A percentile compares a stretch with the other conserved stretches of the same genome.
Evolutionary conservation across 2,329 filamentous ascomycete genomes (phyloP).

Genomic region (Xylariaceae sp.): DNA sequence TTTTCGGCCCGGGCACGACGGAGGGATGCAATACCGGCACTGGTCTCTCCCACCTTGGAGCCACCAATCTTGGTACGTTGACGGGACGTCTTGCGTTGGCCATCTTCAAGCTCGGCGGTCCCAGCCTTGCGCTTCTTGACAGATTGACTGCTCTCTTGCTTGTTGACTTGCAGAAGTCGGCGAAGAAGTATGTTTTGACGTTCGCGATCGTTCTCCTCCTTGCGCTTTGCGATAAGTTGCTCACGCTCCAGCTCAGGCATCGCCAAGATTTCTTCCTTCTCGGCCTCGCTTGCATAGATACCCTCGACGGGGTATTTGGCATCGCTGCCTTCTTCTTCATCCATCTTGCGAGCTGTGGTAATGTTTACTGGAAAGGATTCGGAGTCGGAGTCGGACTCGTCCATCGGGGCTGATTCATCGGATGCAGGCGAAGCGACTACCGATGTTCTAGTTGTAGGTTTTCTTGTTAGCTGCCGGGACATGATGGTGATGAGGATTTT

Average conservation of each 20-base stretch:
- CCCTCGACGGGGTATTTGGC: constrained; percentile 81
- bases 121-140: constrained; percentile 73
- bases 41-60: constrained; percentile 62
- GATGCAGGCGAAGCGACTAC: constrained; percentile 66
- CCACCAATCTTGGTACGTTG: constrained; percentile 63
- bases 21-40: constrained; percentile 65
- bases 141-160: constrained; percentile 56
- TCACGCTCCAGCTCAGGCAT: constrained; percentile 91
- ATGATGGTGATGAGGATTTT: background rate
- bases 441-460: constrained; percentile 52
- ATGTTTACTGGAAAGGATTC: constrained; percentile 45
- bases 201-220: constrained; percentile 73
- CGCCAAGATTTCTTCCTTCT: constrained; percentile 73
- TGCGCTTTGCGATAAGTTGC: constrained; percentile 80
- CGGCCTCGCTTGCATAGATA: constrained; percentile 66
- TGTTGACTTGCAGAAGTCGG: constrained; percentile 60
- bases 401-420: constrained; percentile 79
- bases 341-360: constrained; percentile 29
- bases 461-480: constrained; percentile 5
- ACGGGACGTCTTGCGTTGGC: constrained; percentile 66
- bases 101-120: constrained; percentile 71
- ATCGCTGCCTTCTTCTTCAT: constrained; percentile 40
- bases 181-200: constrained; percentile 78
- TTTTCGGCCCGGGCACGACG: constrained; percentile 59
- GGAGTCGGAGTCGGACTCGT: constrained; percentile 77